A percentile compares a stretch with the other conserved stretches of the same genome.
Conservation (phyloP, 768 basidiomycete species). For the Phylloporus sp. region DNA sequence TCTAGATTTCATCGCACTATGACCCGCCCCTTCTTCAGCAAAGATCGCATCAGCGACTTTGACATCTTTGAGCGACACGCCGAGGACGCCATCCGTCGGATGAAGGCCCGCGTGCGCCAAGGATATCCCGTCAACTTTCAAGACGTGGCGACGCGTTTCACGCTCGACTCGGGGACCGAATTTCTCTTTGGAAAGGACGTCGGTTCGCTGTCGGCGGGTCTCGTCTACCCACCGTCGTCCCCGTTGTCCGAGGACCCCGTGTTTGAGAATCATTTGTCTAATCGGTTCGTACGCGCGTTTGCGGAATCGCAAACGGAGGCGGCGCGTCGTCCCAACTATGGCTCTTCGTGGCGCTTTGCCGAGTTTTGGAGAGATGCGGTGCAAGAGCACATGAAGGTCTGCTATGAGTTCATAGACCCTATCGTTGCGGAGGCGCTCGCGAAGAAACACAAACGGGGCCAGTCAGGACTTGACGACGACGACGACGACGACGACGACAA, state of each 20-base stretch:
- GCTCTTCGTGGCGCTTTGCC: slow-evolving; percentile 39
- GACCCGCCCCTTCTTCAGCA: slow-evolving; percentile 40
- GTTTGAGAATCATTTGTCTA: slow-evolving; percentile 28
- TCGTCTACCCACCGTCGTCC: slow-evolving; percentile 29
- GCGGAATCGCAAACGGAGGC: slow-evolving; percentile 32
- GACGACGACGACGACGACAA: slow-evolving; percentile 23
- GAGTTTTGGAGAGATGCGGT: slow-evolving; percentile 43
- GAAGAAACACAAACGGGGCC: slow-evolving; percentile 27
- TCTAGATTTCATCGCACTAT: slow-evolving; percentile 39
- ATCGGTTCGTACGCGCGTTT: slow-evolving; percentile 39
- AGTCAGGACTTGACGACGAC: slow-evolving; percentile 3
- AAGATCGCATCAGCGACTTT: slow-evolving; percentile 37
- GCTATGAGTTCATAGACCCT: slow-evolving; percentile 45
- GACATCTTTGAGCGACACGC: slow-evolving; percentile 37
- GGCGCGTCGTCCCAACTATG: slow-evolving; percentile 32
- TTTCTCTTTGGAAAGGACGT: slow-evolving; percentile 48
- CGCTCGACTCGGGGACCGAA: slow-evolving; percentile 53
- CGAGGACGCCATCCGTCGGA: slow-evolving; percentile 29
- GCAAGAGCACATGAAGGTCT: slow-evolving; percentile 35
- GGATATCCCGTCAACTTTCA: slow-evolving; percentile 42
- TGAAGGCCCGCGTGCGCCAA: slow-evolving; percentile 29
- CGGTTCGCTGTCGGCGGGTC: slow-evolving; percentile 34
- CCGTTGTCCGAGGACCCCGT: slow-evolving; percentile 19
- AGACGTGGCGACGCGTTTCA: slow-evolving; percentile 42
- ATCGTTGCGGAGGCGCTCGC: slow-evolving; percentile 40